Base-by-base conservation (phyloP, 495 filamentous ascomycete species). In the Penicillium bialowiezense region DNA sequence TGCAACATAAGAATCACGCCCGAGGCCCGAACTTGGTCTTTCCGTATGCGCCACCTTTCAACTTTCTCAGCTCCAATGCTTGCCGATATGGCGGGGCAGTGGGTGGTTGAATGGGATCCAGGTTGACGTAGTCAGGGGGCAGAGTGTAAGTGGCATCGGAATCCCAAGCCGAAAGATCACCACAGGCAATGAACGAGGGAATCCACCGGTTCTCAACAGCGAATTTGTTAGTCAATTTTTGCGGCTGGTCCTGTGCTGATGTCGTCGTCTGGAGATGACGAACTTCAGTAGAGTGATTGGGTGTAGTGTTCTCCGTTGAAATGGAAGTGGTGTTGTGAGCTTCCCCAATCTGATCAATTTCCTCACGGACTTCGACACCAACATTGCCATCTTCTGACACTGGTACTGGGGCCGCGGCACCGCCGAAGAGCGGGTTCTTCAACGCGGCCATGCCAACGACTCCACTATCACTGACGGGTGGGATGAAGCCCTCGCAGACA, bases 41-140 rank as follows among this genome's bases (percentile, higher is more conserved):
- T 1, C 90, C 89, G 63, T 93, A 91, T 1, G 86, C 84, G 14
- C 89, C 89, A 12, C 90, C 89, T 42, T 80, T 76, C 46, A 81
- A 75, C 65, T 85, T 84, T 56, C 90, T 79, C 71, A 95, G 69
- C 64, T 98, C 93, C 49, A 98, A 72, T 3, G 95, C 93, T 13
- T 82, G 79, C 64, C 91, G 91, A 52, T 98, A 98, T 0, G 93
- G 95, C 2, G 93, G 93, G 7, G 95, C 95, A 8, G 91, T 97
- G 5, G 93, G 93, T 5, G 91, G 92, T 53, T 97, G 93, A n/a
- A 98, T 80, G 0, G 93, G 93, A 63, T 96, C 91, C 26, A 97
- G 80, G 44, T 83, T 89, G 33, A 88, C 79, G 56, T 90, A 79
- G 43, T 82, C 80, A 36, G 82, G 78, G 1, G 93, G 91, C 8